These are phyloP conservation scores for Xylaria multiplex DNA, from an alignment of 2,329 filamentous ascomycete species.

Conservation along the genomic window DNA sequence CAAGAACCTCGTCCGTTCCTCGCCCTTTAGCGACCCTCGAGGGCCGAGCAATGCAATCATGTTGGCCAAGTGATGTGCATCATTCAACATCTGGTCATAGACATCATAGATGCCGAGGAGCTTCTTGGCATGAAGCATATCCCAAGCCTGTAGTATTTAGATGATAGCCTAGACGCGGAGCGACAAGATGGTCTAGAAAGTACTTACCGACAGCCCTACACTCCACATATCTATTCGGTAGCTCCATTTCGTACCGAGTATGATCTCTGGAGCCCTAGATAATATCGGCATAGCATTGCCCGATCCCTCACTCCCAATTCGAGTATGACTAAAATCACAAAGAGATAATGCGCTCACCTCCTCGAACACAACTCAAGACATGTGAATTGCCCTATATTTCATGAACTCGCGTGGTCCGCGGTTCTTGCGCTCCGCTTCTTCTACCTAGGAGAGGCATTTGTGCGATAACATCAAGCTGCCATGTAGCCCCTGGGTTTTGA, in stretches of 20 bases:
- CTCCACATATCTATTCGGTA: too few relatives aligned
- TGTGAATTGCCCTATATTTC: conserved; percentile 2
- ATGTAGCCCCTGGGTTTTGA: too few relatives aligned
- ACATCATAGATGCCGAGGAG: background rate
- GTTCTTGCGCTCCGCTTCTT: background rate
- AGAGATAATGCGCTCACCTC: background rate
- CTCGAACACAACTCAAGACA: background rate
- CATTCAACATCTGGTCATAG: background rate
- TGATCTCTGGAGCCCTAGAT: conserved; percentile 20
- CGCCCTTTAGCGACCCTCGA: background rate
- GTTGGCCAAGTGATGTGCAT: background rate
- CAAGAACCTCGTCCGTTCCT: background rate
- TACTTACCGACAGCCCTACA: too few relatives aligned
- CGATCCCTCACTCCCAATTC: background rate
- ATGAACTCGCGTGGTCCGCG: conserved; percentile 1
- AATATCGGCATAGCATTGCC: background rate
- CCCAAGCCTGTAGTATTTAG: background rate
- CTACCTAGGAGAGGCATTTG: background rate
- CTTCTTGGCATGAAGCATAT: background rate
- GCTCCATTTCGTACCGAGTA: conserved; percentile 5
- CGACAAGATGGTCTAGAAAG: too few relatives aligned
- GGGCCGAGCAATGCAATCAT: conserved; percentile 3
- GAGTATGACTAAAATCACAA: conserved; percentile 11
- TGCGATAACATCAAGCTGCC: too few relatives aligned
- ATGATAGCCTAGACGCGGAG: too few relatives aligned